Conservation (phyloP, 2,329 filamentous ascomycete species). For the Zasmidium angulare region DNA sequence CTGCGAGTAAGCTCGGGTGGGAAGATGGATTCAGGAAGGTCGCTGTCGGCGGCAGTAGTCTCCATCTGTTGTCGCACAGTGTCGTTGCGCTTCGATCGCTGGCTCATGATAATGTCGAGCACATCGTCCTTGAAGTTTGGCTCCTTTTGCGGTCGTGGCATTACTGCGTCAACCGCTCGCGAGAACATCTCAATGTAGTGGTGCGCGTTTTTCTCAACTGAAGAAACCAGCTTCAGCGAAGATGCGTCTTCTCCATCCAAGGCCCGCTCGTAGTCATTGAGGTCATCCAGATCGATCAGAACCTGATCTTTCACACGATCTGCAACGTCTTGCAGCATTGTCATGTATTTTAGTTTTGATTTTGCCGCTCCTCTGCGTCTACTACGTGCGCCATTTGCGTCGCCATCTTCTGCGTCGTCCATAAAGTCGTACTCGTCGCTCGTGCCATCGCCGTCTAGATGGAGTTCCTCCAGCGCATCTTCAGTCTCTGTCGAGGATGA, state of each 20-base stretch:
- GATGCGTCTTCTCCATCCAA: constrained; percentile 56
- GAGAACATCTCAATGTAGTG: constrained; percentile 94
- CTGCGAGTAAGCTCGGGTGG: constrained; percentile 87
- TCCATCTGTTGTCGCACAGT: constrained; percentile 56
- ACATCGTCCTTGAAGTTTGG: constrained; percentile 97
- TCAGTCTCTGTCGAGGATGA: constrained; percentile 70
- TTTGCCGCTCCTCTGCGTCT: constrained; percentile 42
- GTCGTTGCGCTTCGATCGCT: constrained; percentile 82
- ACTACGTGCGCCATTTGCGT: constrained; percentile 34
- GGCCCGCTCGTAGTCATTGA: constrained; percentile 77
- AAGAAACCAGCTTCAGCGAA: constrained; percentile 69
- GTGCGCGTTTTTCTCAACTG: constrained; percentile 85
- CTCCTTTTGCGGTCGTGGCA: constrained; percentile 76
- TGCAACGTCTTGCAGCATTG: constrained; percentile 81
- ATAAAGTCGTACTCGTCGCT: constrained; percentile 93
- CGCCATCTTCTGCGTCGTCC: constrained; percentile 65
- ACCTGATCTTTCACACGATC: constrained; percentile 77
- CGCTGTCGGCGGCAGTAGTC: constrained; percentile 48
- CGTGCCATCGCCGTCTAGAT: constrained; percentile 80
- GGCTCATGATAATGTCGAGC: constrained; percentile 92
- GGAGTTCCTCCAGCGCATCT: constrained; percentile 79
- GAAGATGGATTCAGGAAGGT: constrained; percentile 72
- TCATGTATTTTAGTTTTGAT: constrained; percentile 80
- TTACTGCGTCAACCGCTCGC: constrained; percentile 78
- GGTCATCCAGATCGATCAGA: constrained; percentile 83